Evolutionary conservation across 495 filamentous ascomycete species (phyloP), one percentile per base, ranked within the genome.

Genomic region (Penicillium longicatenatum): DNA sequence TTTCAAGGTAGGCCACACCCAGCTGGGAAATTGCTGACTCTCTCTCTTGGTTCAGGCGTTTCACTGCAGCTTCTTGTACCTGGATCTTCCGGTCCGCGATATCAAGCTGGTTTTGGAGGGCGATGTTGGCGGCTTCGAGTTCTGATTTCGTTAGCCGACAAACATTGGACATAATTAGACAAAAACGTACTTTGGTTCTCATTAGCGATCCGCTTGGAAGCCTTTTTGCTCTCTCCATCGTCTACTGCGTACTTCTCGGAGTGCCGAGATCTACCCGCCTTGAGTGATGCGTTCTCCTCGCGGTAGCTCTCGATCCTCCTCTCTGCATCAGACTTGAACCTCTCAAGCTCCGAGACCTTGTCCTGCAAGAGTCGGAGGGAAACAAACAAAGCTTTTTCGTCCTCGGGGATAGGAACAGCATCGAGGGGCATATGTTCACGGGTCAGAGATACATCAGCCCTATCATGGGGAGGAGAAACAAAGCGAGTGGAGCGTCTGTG

Each of bases 301-400:
- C 79, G 78, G 47, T 86, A 75, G 29, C 84, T 78, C 24, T 84
- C 78, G 31, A 84, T 72, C 41, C 72, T 76, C 60, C 74, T 81
- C 57, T 87, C 82, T 8, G 76, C 73, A 51, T 87, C 83, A 2
- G 80, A 76, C 50, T 86, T 87, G 45, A 75, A 78, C 58, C 75
- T 74, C 66, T 91, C 86, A 24, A 90, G 62, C 47, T 81, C 75
- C 0, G 79, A 73, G 19, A 90, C 83, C 62, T 86, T 86, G 24
- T 89, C 85, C 64, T 90, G 79, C 5, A 91, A 77, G 4, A 88
- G 73, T 52, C 84, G 78, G 43, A 91, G 74, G 6, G 86, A 86
- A n/a, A 86, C 80, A 59, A 87, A 83, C 44, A 90, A 74, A 26
- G 84, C 85, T 59, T 88, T 85, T 60, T 89, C 86, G 52, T 91